Evolutionary conservation across 352 stramenopile species (phyloP).

Genomic region (Hyphochytrium catenoides): DNA sequence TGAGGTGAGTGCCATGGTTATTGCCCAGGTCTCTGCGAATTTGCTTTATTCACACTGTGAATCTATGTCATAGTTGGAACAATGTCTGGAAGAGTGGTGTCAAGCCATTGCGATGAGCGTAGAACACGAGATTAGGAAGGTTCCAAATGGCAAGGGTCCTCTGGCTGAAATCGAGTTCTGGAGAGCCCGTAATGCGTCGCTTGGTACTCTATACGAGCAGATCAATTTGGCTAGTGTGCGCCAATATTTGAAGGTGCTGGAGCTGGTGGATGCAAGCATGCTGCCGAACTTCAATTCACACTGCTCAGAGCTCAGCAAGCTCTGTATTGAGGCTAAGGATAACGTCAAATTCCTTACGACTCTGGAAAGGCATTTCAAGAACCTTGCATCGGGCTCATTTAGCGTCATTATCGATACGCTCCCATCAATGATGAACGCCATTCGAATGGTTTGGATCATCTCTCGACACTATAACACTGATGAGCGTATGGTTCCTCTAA

Average conservation of each 20-base stretch:
- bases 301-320: conserved; percentile 77
- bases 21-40: neutral
- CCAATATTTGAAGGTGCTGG: conserved; percentile 78
- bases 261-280: conserved; percentile 67
- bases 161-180: conserved; percentile 89
- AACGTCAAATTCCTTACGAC: conserved; percentile 91
- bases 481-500: conserved; percentile 81
- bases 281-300: conserved; percentile 78
- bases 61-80: conserved; percentile 30
- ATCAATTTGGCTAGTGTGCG: conserved; percentile 85
- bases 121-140: conserved; percentile 64
- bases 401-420: conserved; percentile 72
- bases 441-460: conserved; percentile 93
- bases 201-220: conserved; percentile 85
- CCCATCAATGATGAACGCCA: conserved; percentile 85
- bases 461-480: conserved; percentile 93
- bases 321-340: conserved; percentile 84
- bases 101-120: conserved; percentile 66
- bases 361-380: conserved; percentile 87
- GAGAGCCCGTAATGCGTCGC: conserved; percentile 71
- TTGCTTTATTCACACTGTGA: conserved; percentile 2
- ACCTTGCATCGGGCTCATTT: conserved; percentile 69
- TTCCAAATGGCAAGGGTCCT: conserved; percentile 58
- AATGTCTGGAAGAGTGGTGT: conserved; percentile 73
- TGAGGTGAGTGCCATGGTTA: conserved; percentile 9